These are phyloP conservation scores for Salix brachista DNA, from an alignment of 345 rosid genomes.

Conservation along the genomic window DNA sequence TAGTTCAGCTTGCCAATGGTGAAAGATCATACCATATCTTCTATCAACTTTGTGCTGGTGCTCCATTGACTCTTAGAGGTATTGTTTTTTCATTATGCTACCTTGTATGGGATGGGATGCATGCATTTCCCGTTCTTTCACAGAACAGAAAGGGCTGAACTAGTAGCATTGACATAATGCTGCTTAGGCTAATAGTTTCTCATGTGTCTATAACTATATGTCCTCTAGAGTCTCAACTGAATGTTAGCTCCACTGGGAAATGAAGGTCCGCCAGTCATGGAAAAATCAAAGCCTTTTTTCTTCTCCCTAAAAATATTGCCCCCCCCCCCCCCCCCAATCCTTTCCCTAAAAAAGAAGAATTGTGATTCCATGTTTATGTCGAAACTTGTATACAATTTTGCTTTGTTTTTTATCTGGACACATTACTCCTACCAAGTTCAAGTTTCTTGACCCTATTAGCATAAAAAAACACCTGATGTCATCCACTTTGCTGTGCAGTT, in stretches of 20 bases:
- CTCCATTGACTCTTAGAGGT: conserved; percentile 84
- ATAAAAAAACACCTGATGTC: neutral
- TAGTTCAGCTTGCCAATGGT: conserved; percentile 75
- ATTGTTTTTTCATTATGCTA: conserved; percentile 12
- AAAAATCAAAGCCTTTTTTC: neutral
- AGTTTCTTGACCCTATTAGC: neutral
- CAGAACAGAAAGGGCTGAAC: neutral
- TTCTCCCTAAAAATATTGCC: neutral
- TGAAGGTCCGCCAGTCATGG: neutral
- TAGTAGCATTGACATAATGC: neutral
- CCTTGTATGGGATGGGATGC: neutral
- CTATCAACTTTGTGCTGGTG: conserved; percentile 94
- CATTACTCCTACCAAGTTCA: neutral
- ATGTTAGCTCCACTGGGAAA: neutral
- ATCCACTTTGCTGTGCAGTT: neutral
- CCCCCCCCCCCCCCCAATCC: no score
- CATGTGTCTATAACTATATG: neutral
- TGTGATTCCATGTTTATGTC: no score
- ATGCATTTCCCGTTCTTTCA: neutral
- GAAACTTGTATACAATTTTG: neutral
- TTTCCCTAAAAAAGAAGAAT: neutral
- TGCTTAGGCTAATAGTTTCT: neutral
- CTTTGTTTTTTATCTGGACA: neutral
- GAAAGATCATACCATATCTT: conserved; percentile 93
- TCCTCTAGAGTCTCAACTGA: neutral